phyloP scores from a whole-genome alignment of 1,284 basidiomycete species.

The Leccinum ponderosum region DNA sequence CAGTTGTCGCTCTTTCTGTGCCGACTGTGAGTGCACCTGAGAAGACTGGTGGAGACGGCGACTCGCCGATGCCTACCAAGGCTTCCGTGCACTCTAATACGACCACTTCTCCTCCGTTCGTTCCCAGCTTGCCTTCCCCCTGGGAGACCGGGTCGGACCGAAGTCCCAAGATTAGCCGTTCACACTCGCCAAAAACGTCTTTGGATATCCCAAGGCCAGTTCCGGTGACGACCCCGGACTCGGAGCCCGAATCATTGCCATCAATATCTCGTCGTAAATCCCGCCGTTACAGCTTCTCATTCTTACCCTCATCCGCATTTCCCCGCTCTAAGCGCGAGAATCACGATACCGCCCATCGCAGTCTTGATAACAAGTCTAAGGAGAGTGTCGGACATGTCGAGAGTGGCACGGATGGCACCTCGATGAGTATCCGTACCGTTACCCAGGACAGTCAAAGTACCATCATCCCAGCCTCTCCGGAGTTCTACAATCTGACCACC shows the following conservation, averaged over 20 bases:
- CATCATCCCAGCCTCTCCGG: conserved; percentile 8
- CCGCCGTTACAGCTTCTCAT: conserved; percentile 29
- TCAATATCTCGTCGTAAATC: conserved; percentile 7
- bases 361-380: background rate
- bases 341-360: conserved; percentile 1
- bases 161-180: background rate
- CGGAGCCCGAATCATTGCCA: background rate
- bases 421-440: conserved; percentile 25
- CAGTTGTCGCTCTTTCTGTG: background rate
- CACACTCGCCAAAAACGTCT: background rate
- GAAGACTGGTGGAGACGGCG: background rate
- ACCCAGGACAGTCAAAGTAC: conserved; percentile 28
- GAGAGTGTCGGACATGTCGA: conserved; percentile 3
- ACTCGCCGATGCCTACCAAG: background rate
- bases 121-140: background rate
- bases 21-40: background rate
- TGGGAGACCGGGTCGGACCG: background rate
- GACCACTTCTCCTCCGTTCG: background rate
- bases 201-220: background rate
- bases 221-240: background rate
- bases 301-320: conserved; percentile 25
- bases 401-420: conserved; percentile 22
- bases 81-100: background rate
- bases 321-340: conserved; percentile 21
- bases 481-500: conserved; percentile 10